phyloP scores from a whole-genome alignment of 306 rosid genomes.

The Begonia fuchsioides region DNA sequence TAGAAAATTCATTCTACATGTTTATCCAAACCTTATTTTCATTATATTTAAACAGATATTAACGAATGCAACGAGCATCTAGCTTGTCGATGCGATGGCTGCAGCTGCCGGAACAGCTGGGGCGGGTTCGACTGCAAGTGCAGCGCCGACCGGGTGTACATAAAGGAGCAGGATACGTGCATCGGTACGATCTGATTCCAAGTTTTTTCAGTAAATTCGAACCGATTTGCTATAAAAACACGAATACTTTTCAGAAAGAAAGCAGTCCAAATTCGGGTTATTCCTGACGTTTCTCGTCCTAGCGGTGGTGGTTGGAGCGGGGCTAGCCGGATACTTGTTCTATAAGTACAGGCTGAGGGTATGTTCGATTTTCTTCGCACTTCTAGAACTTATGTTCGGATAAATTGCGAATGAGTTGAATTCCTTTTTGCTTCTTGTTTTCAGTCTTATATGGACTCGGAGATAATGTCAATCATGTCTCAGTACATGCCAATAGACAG shows the following conservation, averaged over 20 bases:
- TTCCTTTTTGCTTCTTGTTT: background rate
- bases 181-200: slow-evolving; percentile 36
- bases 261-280: slow-evolving; percentile 46
- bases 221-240: too few relatives aligned
- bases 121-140: slow-evolving; percentile 48
- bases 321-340: slow-evolving; percentile 62
- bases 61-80: slow-evolving; percentile 30
- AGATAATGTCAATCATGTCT: slow-evolving; percentile 94
- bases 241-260: slow-evolving; percentile 37
- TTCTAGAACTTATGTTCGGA: background rate
- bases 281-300: slow-evolving; percentile 33
- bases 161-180: slow-evolving; percentile 38
- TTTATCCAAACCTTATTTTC: too few relatives aligned
- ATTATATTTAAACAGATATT: slow-evolving; percentile 22
- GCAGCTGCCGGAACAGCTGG: slow-evolving; percentile 43
- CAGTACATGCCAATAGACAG: slow-evolving; percentile 90
- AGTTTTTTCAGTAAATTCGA: too few relatives aligned
- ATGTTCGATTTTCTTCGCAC: slow-evolving; percentile 10
- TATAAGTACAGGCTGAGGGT: slow-evolving; percentile 94
- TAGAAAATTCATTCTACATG: too few relatives aligned
- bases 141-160: slow-evolving; percentile 23
- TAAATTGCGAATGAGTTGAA: background rate
- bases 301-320: slow-evolving; percentile 46
- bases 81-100: slow-evolving; percentile 37
- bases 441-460: slow-evolving; percentile 96